These are phyloP conservation scores for Podaxis pistillaris DNA, from an alignment of 768 basidiomycete species.

Conservation along the genomic window DNA sequence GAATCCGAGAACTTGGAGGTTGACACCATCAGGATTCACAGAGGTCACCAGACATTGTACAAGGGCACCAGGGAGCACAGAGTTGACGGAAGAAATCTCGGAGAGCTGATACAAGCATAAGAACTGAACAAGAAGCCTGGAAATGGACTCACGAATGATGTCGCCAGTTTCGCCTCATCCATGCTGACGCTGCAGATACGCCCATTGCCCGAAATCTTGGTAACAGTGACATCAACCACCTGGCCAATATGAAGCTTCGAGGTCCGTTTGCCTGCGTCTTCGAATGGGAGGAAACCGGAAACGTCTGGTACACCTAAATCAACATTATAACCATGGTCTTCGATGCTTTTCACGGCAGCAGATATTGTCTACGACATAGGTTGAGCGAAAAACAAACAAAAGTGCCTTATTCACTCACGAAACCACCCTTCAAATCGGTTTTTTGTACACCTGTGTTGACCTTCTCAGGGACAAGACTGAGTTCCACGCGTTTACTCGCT, in stretches of 20 bases:
- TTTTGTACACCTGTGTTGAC: constrained; percentile 83
- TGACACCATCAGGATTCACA: constrained; percentile 69
- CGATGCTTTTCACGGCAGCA: constrained; percentile 76
- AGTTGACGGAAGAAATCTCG: constrained; percentile 76
- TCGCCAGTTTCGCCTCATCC: constrained; percentile 45
- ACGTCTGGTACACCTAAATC: constrained; percentile 79
- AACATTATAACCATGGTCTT: constrained; percentile 93
- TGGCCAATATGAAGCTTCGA: constrained; percentile 56
- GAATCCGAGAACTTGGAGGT: constrained; percentile 86
- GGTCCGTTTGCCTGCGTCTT: constrained; percentile 46
- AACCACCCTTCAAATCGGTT: constrained; percentile 71
- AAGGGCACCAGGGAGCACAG: constrained; percentile 82
- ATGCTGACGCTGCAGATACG: constrained; percentile 72
- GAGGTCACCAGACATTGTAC: constrained; percentile 83
- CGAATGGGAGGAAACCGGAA: constrained; percentile 83
- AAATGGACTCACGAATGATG: constrained; percentile 49
- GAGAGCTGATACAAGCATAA: constrained; percentile 46
- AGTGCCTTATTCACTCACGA: constrained; percentile 49
- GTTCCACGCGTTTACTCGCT: constrained; percentile 76
- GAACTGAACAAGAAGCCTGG: neutral
- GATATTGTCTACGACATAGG: constrained; percentile 58
- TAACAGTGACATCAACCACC: constrained; percentile 65
- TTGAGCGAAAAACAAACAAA: constrained; percentile 6
- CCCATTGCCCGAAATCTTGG: constrained; percentile 70
- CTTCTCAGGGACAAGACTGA: constrained; percentile 78